Evolutionary conservation across 2,329 filamentous ascomycete genomes (phyloP).

Genomic region (Aureobasidium lini): DNA sequence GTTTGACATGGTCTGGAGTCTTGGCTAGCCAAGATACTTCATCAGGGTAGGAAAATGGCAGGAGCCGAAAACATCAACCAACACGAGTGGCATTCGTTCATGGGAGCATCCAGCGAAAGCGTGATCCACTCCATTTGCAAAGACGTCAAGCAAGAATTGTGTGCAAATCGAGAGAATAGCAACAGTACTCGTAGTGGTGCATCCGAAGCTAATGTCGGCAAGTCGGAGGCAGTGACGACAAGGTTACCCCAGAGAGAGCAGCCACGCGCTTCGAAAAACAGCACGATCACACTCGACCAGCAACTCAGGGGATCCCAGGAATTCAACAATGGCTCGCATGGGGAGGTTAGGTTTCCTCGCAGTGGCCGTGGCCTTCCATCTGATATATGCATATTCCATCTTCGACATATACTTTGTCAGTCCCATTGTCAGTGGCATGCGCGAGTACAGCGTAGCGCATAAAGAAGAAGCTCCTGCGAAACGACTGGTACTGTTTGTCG

Average conservation of each 20-base stretch:
- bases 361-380: conserved; percentile 83
- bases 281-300: not conserved
- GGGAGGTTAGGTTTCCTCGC: conserved; percentile 76
- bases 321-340: conserved; percentile 43
- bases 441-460: conserved; percentile 64
- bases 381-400: conserved; percentile 90
- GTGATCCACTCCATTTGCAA: too few relatives aligned
- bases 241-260: not conserved
- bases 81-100: too few relatives aligned
- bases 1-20: not conserved
- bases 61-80: too few relatives aligned
- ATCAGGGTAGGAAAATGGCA: too few relatives aligned
- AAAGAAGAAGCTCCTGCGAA: conserved; percentile 74
- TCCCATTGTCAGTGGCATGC: conserved; percentile 94
- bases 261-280: conserved; percentile 2
- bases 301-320: not conserved
- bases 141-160: too few relatives aligned
- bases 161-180: too few relatives aligned
- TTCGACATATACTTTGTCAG: conserved; percentile 99
- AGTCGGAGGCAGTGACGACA: too few relatives aligned
- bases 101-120: too few relatives aligned
- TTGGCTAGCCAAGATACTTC: not conserved
- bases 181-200: too few relatives aligned
- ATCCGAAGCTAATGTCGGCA: too few relatives aligned
- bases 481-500: conserved; percentile 86